Base-by-base conservation (phyloP, 2,329 filamentous ascomycete genomes). In the Dothistroma septosporum region DNA sequence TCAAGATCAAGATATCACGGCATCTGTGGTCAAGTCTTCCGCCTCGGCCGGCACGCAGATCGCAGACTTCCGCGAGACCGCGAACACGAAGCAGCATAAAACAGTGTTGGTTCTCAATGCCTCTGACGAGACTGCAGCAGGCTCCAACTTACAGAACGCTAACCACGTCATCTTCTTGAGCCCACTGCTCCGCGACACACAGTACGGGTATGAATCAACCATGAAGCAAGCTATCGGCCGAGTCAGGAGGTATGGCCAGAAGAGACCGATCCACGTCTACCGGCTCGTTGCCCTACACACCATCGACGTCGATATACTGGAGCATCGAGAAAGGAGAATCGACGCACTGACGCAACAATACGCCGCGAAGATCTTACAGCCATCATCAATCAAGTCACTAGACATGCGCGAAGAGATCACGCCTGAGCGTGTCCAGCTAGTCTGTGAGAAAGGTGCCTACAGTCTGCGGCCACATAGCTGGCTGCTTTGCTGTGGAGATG, bases 251-350 rank as follows among this genome's bases (percentile, higher is more conserved):
- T 85, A 82, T 59, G 83, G 84, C 0, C 86, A 89, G 68, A 72
- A 74, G 41, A 83, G 81, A 66, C 70, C 71, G 1, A 85, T 89
- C 1, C 77, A 84, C 57, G 79, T 87, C 16, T 87, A 87, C 68
- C 80, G 93, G 1, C 87, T 97, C 21, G 87, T 96, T 9, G 94
- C 91, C 11, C 88, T 97, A 71, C 88, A 95, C 72, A 80, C 78
- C 1, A 77, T 81, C 44, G 78, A 81, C 41, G 75, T 80, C 0
- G 78, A 80, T 60, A 76, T 80, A 16, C 62, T 81, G 0, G 76
- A 80, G 64, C 76, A 78, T 47, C 72, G 76, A 1, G 76, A 80
- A 59, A 72, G 70, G 14, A 70, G 75, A 0, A 55, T 10, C 1
- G 59, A 63, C n/a, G 67, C 71, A 1, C 21, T 75, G 7, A 32